Evolutionary conservation across 139 green algal genomes (phyloP).

Genomic region (Coccomyxa sp.): DNA sequence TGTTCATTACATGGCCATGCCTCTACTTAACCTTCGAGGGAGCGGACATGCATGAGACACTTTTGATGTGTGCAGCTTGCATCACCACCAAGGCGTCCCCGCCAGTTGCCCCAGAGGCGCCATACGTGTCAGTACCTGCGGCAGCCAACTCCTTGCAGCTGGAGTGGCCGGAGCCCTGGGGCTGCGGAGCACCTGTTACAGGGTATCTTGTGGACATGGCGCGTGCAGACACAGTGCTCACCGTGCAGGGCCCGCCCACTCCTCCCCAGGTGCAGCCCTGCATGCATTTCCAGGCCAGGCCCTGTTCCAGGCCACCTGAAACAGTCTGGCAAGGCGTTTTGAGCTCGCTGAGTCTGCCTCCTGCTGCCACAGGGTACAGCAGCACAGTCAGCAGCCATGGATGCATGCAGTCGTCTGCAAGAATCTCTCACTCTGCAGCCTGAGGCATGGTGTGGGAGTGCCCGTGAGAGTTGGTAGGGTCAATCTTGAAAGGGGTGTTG

Average conservation of each 20-base stretch:
- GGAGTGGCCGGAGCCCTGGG: background rate
- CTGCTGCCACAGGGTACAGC: too few species aligned
- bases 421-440: too few species aligned
- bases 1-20: background rate
- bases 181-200: background rate
- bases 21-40: background rate
- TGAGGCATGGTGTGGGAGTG: too few species aligned
- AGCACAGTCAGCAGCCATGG: too few species aligned
- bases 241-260: background rate
- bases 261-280: background rate
- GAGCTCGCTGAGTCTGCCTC: too few species aligned
- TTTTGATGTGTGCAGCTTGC: background rate
- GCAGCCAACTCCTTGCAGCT: background rate
- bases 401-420: too few species aligned
- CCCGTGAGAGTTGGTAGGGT: too few species aligned
- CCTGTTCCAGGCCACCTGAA: too few species aligned
- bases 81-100: constrained; percentile 3
- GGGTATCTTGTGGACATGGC: background rate
- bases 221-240: background rate
- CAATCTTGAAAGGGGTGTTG: too few species aligned
- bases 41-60: background rate
- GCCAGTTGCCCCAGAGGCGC: background rate
- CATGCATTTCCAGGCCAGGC: too few species aligned
- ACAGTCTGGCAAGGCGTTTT: too few species aligned
- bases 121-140: background rate